Evolutionary conservation across 1,139 yeast species (phyloP).

Genomic region (Kurtzmaniella natalensis): DNA sequence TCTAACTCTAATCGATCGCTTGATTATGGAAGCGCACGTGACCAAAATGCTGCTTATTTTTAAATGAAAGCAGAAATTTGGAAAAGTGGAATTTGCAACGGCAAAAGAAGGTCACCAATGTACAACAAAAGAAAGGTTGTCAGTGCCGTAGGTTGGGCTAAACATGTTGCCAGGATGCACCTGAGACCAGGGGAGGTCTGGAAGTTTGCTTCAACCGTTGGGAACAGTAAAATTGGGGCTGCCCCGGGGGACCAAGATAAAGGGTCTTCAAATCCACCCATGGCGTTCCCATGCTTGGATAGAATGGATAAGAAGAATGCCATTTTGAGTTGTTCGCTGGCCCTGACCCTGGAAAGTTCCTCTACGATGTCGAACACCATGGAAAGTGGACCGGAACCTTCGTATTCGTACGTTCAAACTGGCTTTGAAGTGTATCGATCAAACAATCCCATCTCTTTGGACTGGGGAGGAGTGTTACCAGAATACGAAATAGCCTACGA

Average conservation of each 20-base stretch:
- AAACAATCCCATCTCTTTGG: slow-evolving; percentile 59
- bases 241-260: no score
- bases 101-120: no score
- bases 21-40: slow-evolving; percentile 2
- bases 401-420: slow-evolving; percentile 64
- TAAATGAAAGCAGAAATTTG: no score
- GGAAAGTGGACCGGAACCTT: slow-evolving; percentile 82
- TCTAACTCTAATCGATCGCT: no score
- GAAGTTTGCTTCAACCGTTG: no score
- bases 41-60: no score
- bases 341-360: slow-evolving; percentile 18
- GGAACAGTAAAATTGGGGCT: no score
- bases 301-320: slow-evolving; percentile 60
- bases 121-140: no score
- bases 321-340: slow-evolving; percentile 27
- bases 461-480: slow-evolving; percentile 77
- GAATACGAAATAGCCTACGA: slow-evolving; percentile 82
- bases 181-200: no score
- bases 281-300: slow-evolving; percentile 85
- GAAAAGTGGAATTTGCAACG: no score
- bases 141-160: no score
- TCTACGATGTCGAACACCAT: slow-evolving; percentile 48
- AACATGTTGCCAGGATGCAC: no score
- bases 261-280: slow-evolving; percentile 49
- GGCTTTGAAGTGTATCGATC: slow-evolving; percentile 63